These are phyloP conservation scores for Pichia sp. DNA, from an alignment of 1,139 yeast genomes.

Conservation along the genomic window DNA sequence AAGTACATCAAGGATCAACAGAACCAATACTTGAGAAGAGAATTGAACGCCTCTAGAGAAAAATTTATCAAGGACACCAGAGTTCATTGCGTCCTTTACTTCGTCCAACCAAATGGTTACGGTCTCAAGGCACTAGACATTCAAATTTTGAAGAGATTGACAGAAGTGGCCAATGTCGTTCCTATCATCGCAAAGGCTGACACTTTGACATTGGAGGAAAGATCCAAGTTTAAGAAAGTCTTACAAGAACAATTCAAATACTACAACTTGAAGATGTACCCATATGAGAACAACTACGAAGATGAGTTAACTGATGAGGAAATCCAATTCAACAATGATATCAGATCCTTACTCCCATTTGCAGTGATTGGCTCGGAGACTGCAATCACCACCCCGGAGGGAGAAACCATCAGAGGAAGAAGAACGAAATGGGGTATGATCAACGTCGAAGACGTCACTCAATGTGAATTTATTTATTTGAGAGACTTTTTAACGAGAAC, in stretches of 20 bases:
- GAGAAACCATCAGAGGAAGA: conserved; percentile 82
- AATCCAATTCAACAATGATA: conserved; percentile 68
- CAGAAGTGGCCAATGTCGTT: conserved; percentile 89
- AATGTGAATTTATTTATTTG: conserved; percentile 90
- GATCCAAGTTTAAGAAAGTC: conserved; percentile 64
- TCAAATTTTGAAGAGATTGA: conserved; percentile 72
- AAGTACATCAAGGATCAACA: conserved; percentile 96
- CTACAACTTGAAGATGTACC: conserved; percentile 75
- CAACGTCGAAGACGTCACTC: conserved; percentile 88
- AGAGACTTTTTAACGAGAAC: conserved; percentile 93
- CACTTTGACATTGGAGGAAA: conserved; percentile 79
- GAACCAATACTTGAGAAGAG: conserved; percentile 86
- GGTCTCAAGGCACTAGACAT: conserved; percentile 80
- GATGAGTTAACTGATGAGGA: conserved; percentile 74
- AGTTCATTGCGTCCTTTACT: conserved; percentile 89
- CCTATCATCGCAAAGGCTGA: conserved; percentile 95
- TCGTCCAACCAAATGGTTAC: conserved; percentile 79
- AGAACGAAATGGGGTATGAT: conserved; percentile 90
- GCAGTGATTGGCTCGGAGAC: conserved; percentile 93
- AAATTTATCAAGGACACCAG: conserved; percentile 79
- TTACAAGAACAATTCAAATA: conserved; percentile 72
- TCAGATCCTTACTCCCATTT: conserved; percentile 80
- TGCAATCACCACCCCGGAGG: conserved; percentile 56
- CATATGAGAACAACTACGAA: conserved; percentile 46
- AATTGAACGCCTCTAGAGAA: conserved; percentile 94